Conservation (phyloP, 306 rosid species). For the Vachellia collinsii region DNA sequence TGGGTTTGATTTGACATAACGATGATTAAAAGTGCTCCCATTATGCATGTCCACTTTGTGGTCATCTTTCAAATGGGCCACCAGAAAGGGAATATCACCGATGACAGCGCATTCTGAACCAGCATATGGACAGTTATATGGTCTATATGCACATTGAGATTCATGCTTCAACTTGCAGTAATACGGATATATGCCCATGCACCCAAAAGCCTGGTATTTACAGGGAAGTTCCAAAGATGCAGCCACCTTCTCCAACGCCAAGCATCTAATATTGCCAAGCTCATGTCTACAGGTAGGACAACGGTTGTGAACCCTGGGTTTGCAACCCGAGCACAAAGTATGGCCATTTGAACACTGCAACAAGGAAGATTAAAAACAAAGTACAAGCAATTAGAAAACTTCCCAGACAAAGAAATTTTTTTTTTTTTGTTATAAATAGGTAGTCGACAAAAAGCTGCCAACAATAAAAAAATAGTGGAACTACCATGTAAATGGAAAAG, state of each 20-base stretch:
- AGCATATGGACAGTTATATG: conserved; percentile 93
- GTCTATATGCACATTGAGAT: conserved; percentile 75
- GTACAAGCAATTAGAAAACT: background rate
- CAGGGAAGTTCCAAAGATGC: conserved; percentile 94
- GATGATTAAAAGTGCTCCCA: conserved; percentile 96
- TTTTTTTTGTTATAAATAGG: background rate
- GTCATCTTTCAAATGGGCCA: conserved; percentile 82
- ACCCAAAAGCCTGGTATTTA: conserved; percentile 83
- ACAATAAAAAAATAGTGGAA: background rate
- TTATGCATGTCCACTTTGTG: conserved; percentile 98
- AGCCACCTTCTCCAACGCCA: conserved; percentile 95
- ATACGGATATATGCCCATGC: conserved; percentile 84
- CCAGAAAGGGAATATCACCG: conserved; percentile 85
- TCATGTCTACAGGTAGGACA: conserved; percentile 96
- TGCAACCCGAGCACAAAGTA: conserved; percentile 91
- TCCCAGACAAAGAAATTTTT: background rate
- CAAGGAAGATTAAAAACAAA: conserved; percentile 10
- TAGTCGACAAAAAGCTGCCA: background rate
- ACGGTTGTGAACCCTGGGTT: conserved; percentile 94
- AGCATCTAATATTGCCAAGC: conserved; percentile 93
- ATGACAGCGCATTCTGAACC: conserved; percentile 82
- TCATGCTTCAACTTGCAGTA: conserved; percentile 94
- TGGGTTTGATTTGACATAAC: conserved; percentile 93
- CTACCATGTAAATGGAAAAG: background rate
- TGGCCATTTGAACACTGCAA: conserved; percentile 96